These are phyloP conservation scores for Pharnaceum exiguum DNA, from an alignment of 148 eudicot species.

Conservation along the genomic window DNA sequence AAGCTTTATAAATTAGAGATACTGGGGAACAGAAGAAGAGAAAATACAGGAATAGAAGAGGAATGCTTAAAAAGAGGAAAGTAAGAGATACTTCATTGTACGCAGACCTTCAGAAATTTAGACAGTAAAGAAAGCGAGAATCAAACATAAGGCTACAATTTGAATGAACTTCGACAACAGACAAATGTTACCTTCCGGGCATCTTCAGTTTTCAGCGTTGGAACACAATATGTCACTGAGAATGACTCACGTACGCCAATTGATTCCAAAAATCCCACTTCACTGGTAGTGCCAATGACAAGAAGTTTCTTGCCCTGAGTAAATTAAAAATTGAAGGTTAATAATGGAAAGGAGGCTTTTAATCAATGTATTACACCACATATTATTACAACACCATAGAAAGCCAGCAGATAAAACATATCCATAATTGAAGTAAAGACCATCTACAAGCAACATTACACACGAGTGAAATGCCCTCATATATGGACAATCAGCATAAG, in stretches of 20 bases:
- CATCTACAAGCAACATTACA: too few relatives aligned
- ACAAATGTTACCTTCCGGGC: slow-evolving; percentile 60
- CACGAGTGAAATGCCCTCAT: too few relatives aligned
- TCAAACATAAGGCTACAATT: too few relatives aligned
- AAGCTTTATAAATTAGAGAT: too few relatives aligned
- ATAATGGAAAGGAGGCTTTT: not conserved
- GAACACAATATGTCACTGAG: slow-evolving; percentile 81
- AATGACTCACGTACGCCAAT: slow-evolving; percentile 83
- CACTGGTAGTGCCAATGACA: slow-evolving; percentile 91
- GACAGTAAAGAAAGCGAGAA: too few relatives aligned
- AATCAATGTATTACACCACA: not conserved
- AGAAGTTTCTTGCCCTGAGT: slow-evolving; percentile 81
- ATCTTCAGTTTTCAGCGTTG: slow-evolving; percentile 73
- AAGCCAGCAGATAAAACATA: not conserved
- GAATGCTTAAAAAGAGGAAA: too few relatives aligned
- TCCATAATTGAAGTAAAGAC: too few relatives aligned
- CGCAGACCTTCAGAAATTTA: too few relatives aligned
- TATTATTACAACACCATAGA: not conserved
- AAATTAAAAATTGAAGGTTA: not conserved
- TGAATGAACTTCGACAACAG: not conserved
- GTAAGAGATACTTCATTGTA: too few relatives aligned
- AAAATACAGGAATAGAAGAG: too few relatives aligned
- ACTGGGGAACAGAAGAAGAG: too few relatives aligned
- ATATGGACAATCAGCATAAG: too few relatives aligned
- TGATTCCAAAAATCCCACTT: slow-evolving; percentile 74